A percentile compares a stretch with the other conserved stretches of the same genome.
These are phyloP conservation scores for Coccomyxa subellipsoidea DNA, from an alignment of 163 green algal species.

Conservation along the genomic window DNA sequence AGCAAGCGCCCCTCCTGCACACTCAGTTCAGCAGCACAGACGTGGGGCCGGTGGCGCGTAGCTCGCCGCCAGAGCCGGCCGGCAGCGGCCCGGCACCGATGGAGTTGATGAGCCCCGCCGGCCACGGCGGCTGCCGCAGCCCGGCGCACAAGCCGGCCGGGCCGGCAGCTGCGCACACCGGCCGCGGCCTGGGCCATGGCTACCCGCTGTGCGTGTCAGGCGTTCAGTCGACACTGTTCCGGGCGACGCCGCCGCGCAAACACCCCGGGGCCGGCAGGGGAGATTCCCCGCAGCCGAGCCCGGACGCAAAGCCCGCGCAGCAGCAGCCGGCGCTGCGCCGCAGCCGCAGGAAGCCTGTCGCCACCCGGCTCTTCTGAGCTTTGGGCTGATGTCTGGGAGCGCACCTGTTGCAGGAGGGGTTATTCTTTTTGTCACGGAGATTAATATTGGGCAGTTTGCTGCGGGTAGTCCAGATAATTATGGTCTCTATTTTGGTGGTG, in stretches of 20 bases:
- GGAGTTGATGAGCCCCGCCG: not conserved
- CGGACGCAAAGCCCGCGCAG: not conserved
- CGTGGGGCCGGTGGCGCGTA: too few relatives aligned
- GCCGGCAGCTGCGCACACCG: too few relatives aligned
- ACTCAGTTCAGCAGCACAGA: not conserved
- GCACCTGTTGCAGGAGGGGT: too few relatives aligned
- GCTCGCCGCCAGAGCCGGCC: too few relatives aligned
- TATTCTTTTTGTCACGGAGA: too few relatives aligned
- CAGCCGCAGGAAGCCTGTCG: not conserved
- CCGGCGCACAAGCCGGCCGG: not conserved
- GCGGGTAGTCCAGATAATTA: too few relatives aligned
- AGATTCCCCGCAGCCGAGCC: not conserved
- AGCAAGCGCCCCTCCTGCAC: not conserved
- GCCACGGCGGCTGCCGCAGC: not conserved
- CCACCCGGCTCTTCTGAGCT: not conserved
- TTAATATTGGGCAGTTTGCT: too few relatives aligned
- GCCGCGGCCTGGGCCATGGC: not conserved
- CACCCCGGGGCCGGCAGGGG: not conserved
- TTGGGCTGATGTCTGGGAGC: too few relatives aligned
- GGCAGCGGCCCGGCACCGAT: not conserved
- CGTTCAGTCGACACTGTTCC: not conserved
- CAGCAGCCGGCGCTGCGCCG: not conserved
- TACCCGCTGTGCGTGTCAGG: not conserved
- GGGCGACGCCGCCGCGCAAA: not conserved
- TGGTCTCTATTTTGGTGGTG: too few relatives aligned